A percentile compares a stretch with the other conserved stretches of the same genome.
phyloP scores from a whole-genome alignment of 2,329 filamentous ascomycete genomes.

The Claviceps maximensis region DNA sequence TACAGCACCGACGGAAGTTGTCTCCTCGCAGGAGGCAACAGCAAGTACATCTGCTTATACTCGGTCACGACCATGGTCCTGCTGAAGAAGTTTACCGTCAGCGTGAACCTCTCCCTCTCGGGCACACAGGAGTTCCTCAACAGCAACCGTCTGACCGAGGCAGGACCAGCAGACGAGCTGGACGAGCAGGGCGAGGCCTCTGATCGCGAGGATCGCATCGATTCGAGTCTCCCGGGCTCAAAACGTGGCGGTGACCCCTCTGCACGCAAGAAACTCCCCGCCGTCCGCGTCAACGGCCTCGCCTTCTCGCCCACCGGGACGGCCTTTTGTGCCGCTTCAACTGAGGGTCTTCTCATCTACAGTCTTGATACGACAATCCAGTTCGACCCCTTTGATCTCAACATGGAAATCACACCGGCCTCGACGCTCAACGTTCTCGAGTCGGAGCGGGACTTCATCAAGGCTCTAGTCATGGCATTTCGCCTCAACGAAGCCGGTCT shows the following conservation, averaged over 20 bases:
- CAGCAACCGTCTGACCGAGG: slow-evolving; percentile 82
- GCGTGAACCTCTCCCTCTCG: slow-evolving; percentile 86
- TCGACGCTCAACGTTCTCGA: slow-evolving; percentile 60
- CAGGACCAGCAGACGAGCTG: slow-evolving; percentile 69
- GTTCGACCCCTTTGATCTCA: slow-evolving; percentile 93
- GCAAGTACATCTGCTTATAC: slow-evolving; percentile 97
- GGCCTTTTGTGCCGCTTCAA: slow-evolving; percentile 87
- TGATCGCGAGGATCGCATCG: slow-evolving; percentile 73
- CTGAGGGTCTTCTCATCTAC: slow-evolving; percentile 88
- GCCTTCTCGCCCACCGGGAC: slow-evolving; percentile 81
- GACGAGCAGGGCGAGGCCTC: slow-evolving; percentile 82
- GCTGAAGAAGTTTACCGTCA: slow-evolving; percentile 90
- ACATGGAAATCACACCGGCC: slow-evolving; percentile 83
- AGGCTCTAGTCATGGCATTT: slow-evolving; percentile 93
- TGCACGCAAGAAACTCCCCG: slow-evolving; percentile 59
- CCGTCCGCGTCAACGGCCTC: slow-evolving; percentile 73
- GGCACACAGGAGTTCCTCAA: slow-evolving; percentile 96
- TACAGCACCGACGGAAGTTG: slow-evolving; percentile 92
- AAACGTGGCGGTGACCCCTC: slow-evolving; percentile 76
- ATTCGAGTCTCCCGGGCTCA: slow-evolving; percentile 68
- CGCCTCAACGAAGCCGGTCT: slow-evolving; percentile 77
- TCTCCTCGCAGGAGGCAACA: slow-evolving; percentile 81
- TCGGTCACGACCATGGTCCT: slow-evolving; percentile 86
- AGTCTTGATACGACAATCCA: slow-evolving; percentile 71
- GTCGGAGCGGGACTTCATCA: slow-evolving; percentile 66